Evolutionary conservation across 306 rosid species (phyloP).

Genomic region (Vigna angularis): DNA sequence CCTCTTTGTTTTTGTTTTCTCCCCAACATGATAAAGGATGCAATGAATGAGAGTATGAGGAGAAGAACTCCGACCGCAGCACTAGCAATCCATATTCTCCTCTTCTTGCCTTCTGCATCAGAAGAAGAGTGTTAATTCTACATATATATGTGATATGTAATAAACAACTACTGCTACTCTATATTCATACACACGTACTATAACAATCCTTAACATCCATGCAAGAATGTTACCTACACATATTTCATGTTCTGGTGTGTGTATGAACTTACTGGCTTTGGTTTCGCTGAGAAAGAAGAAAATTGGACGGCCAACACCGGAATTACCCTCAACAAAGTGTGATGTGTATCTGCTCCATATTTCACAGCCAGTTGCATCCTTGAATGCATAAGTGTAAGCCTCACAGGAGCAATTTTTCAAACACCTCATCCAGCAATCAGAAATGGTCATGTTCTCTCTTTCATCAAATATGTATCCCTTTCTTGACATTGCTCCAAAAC

Average conservation of each 20-base stretch:
- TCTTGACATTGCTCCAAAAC: background rate
- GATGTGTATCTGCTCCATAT: background rate
- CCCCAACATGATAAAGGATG: background rate
- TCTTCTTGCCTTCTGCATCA: background rate
- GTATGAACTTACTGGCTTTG: conserved; percentile 1
- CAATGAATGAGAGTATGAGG: background rate
- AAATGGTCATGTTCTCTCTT: conserved; percentile 3
- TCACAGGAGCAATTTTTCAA: conserved; percentile 25
- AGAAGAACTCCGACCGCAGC: background rate
- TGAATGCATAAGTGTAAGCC: conserved; percentile 1
- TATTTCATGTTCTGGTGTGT: too few relatives aligned
- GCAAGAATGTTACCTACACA: too few relatives aligned
- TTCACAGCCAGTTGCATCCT: conserved; percentile 25
- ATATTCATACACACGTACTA: background rate
- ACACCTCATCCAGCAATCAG: conserved; percentile 31
- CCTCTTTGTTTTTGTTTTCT: conserved; percentile 35
- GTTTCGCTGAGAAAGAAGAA: background rate
- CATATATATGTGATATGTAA: background rate
- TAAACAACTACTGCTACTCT: background rate
- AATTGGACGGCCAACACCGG: conserved; percentile 8
- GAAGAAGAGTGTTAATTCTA: background rate
- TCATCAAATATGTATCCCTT: conserved; percentile 14
- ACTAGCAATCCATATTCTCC: conserved; percentile 7
- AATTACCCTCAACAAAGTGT: background rate
- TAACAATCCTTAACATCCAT: background rate